Percentiles rank a stretch among this genome's conserved stretches.
Evolutionary conservation across 768 basidiomycete species (phyloP).

Genomic region (Trametes cinnabarina): DNA sequence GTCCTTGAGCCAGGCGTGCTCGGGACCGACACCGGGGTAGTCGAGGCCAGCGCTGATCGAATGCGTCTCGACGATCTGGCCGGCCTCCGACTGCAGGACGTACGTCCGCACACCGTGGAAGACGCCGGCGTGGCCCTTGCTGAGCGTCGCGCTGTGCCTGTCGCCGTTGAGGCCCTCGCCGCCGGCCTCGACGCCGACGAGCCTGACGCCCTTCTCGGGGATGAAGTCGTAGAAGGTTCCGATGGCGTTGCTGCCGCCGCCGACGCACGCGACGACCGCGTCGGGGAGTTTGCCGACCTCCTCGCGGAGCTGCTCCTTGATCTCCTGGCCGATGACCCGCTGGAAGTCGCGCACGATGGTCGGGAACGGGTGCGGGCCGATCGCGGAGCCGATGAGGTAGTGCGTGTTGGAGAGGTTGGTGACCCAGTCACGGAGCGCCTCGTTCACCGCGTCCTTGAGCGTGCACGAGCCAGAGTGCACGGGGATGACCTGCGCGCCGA

Average conservation of each 20-base stretch:
- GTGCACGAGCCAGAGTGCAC: constrained; percentile 93
- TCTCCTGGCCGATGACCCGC: constrained; percentile 90
- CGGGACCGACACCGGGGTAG: constrained; percentile 97
- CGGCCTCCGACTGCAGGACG: constrained; percentile 81
- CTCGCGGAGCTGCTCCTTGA: constrained; percentile 80
- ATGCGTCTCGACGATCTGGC: constrained; percentile 97
- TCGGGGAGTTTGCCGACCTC: constrained; percentile 85
- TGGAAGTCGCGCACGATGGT: constrained; percentile 99
- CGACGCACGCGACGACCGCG: constrained; percentile 93
- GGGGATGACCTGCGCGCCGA: constrained; percentile 92
- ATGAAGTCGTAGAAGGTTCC: constrained; percentile 98
- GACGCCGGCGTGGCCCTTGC: constrained; percentile 89
- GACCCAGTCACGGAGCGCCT: constrained; percentile 98
- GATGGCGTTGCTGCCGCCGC: constrained; percentile 96
- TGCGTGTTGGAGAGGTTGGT: constrained; percentile 92
- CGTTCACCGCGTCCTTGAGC: constrained; percentile 97
- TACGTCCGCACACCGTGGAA: constrained; percentile 96
- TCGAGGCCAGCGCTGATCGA: constrained; percentile 95
- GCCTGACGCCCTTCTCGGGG: constrained; percentile 74
- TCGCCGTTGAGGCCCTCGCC: constrained; percentile 91
- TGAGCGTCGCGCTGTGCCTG: constrained; percentile 89
- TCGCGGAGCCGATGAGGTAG: constrained; percentile 95
- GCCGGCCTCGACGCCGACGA: constrained; percentile 96
- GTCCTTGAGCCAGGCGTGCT: constrained; percentile 97
- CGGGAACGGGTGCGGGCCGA: constrained; percentile 98